Evolutionary conservation across 352 stramenopile species (phyloP).

Genomic region (Pythium biforme): DNA sequence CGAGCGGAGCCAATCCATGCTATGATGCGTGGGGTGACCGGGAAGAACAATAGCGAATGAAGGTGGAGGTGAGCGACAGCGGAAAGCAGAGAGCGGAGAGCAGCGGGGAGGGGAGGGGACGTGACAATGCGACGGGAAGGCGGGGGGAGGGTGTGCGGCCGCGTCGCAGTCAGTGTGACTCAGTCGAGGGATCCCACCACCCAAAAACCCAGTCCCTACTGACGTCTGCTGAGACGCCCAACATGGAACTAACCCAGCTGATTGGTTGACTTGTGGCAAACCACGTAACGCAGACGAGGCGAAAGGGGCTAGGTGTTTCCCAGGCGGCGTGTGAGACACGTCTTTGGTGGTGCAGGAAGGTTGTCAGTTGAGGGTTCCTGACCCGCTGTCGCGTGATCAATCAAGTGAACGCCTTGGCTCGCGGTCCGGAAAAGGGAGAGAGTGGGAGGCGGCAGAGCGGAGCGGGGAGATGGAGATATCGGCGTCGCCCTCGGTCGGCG

Average conservation of each 20-base stretch:
- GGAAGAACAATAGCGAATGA: conserved; percentile 16
- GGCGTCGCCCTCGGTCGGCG: not conserved
- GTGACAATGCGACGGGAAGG: conserved; percentile 17
- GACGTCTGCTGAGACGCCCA: conserved; percentile 22
- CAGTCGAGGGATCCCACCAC: conserved; percentile 13
- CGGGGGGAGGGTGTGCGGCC: not conserved
- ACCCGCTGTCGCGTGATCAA: conserved; percentile 15
- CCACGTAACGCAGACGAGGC: conserved; percentile 20
- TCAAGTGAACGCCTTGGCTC: conserved; percentile 18
- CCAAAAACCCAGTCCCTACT: conserved; percentile 22
- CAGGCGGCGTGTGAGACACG: conserved; percentile 23
- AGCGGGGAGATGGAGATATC: not conserved
- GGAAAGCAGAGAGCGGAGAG: not conserved
- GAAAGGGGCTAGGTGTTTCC: conserved; percentile 10
- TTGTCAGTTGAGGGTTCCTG: conserved; percentile 20
- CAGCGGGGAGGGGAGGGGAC: conserved; percentile 4
- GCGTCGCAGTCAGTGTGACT: conserved; percentile 24
- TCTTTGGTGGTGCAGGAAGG: conserved; percentile 14
- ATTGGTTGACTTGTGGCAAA: conserved; percentile 18
- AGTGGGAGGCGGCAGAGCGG: conserved; percentile 7
- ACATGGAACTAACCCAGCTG: not conserved
- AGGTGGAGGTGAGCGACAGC: not conserved
- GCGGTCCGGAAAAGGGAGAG: not conserved
- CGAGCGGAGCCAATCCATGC: conserved; percentile 28
- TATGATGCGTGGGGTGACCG: not conserved